Conservation (phyloP, 2,329 filamentous ascomycete genomes). For the Mariannaea sp. region DNA sequence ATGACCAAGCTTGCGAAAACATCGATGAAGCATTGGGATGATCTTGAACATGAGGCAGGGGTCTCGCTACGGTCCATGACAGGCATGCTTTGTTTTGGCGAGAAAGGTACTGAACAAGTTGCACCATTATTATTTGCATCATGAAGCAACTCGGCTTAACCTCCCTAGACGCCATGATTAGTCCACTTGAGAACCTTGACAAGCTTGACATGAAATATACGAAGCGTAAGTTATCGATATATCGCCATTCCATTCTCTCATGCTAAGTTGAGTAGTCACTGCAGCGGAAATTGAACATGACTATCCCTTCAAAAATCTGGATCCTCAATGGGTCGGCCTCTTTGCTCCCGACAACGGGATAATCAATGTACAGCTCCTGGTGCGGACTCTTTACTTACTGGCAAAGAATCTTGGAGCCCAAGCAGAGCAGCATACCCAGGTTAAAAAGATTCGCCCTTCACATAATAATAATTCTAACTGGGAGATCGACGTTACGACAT, state of each 20-base stretch:
- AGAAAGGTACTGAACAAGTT: not conserved
- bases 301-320: constrained; percentile 9
- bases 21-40: constrained; percentile 12
- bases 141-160: not conserved
- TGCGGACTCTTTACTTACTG: constrained; percentile 3
- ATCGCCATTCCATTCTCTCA: not conserved
- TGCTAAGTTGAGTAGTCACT: not conserved
- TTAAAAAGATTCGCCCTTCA: constrained; percentile 7
- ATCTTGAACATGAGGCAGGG: constrained; percentile 12
- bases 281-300: constrained; percentile 2
- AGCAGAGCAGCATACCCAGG: constrained; percentile 10
- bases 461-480: constrained; percentile 2
- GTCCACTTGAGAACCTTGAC: constrained; percentile 2
- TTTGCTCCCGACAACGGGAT: constrained; percentile 14
- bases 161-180: not conserved
- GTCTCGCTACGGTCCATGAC: constrained; percentile 12
- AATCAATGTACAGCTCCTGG: constrained; percentile 13
- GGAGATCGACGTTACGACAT: constrained; percentile 1
- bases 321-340: constrained; percentile 4
- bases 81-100: constrained; percentile 25
- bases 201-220: constrained; percentile 3
- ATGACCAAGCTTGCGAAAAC: constrained; percentile 14
- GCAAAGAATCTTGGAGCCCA: constrained; percentile 10
- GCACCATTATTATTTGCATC: not conserved
- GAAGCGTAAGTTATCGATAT: not conserved